These are phyloP conservation scores for Globisporangium nunn DNA, from an alignment of 352 stramenopile species.

Conservation along the genomic window DNA sequence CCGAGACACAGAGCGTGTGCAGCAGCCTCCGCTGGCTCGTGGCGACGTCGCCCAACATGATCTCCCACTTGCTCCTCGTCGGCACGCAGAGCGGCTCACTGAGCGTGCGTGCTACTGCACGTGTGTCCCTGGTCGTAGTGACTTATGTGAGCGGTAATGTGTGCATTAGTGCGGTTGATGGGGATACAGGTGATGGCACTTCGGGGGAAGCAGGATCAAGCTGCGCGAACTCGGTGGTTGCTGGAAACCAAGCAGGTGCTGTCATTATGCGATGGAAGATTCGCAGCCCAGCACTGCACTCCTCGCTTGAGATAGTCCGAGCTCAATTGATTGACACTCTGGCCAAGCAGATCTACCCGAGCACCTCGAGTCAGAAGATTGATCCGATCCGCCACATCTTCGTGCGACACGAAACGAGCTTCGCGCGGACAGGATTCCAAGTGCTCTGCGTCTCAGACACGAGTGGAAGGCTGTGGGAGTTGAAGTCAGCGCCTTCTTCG, in stretches of 20 bases:
- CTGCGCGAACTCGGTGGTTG: neutral
- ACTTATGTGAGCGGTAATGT: neutral
- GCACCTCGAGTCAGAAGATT: constrained; percentile 14
- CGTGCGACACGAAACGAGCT: constrained; percentile 7
- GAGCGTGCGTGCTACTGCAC: constrained; percentile 16
- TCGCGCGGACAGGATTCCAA: constrained; percentile 12
- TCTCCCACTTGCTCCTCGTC: constrained; percentile 21
- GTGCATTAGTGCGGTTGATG: too few species aligned
- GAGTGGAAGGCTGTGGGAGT: constrained; percentile 19
- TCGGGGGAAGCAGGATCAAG: neutral
- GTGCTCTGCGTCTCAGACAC: constrained; percentile 27
- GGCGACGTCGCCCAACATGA: constrained; percentile 1
- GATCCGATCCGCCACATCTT: constrained; percentile 27
- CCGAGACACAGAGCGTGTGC: constrained; percentile 3
- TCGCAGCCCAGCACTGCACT: neutral
- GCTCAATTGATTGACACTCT: neutral
- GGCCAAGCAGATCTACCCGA: constrained; percentile 28
- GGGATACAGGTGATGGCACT: neutral
- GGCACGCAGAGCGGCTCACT: constrained; percentile 31
- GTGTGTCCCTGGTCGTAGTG: too few species aligned
- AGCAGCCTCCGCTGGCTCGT: constrained; percentile 22
- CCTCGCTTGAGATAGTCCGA: neutral
- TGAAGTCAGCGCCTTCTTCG: constrained; percentile 2
- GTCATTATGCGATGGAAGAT: neutral
- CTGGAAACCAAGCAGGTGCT: constrained; percentile 7